Base-by-base conservation (phyloP, 495 filamentous ascomycete species). In the Aspergillus sclerotiicarbonarius region DNA sequence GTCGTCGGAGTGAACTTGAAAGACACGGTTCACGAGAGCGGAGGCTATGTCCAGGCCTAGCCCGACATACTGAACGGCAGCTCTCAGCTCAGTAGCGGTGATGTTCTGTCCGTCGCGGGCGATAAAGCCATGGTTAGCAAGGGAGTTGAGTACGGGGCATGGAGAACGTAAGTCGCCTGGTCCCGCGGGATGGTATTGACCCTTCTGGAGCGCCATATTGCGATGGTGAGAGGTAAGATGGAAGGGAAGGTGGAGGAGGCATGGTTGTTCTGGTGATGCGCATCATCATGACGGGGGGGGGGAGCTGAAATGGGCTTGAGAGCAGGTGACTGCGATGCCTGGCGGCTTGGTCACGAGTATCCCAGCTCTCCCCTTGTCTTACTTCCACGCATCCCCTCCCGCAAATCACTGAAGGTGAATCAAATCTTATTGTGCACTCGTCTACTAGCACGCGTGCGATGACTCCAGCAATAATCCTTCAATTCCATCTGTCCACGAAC, bases 401-500 rank as follows among this genome's bases (percentile, higher is more conserved):
- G 13, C 37, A 41, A 41, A 3, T 25, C 25, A 41, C 3, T 37
- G 3, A 37, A 41, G 13, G 37, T n/a, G n/a, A 5, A n/a, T 41
- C n/a, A 25, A 12, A 6, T 41, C n/a, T n/a, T n/a, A n/a, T 41
- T n/a, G 6, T 41, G 4, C 37, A n/a, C 37, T n/a, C 13, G n/a
- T 41, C 37, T 41, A 41, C 15, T 41, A 41, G n/a, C 37, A 41
- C 13, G 37, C 4, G 8, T 12, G 8, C 12, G 10, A 13, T 32
- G 3, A 3, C 12, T 21, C 21, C 31, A 29, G 16, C 2, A 3
- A 32, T 10, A 6, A 32, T 16, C 47, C 20, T 51, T 56, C 45
- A 63, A 32, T 58, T 49, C 15, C 54, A 62, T 49, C 50, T 76
- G 60, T 72, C 71, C 19, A 81, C 67, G 46, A 83, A 73, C 51